phyloP scores from a whole-genome alignment of 2,329 filamentous ascomycete genomes.

The Fusarium citri region DNA sequence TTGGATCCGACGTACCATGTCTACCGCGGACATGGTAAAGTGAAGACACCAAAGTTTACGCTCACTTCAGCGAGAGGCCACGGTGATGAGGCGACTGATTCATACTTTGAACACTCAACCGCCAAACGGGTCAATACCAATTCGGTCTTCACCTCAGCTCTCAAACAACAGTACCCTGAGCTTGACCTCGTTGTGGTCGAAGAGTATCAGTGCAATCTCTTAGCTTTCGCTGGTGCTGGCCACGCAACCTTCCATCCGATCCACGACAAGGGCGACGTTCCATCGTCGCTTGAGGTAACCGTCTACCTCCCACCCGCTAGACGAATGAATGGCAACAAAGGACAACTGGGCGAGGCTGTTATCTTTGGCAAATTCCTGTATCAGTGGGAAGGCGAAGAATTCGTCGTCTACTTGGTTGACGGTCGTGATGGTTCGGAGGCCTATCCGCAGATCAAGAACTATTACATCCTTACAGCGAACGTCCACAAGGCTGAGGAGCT shows the following conservation, averaged over 20 bases:
- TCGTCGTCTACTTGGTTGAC: not conserved
- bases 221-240: not conserved
- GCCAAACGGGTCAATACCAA: constrained; percentile 5
- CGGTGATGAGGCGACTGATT: not conserved
- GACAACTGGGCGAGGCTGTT: not conserved
- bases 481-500: constrained; percentile 3
- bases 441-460: not conserved
- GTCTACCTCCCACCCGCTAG: not conserved
- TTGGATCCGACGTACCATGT: not conserved
- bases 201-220: not conserved
- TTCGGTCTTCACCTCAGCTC: not conserved
- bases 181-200: not conserved
- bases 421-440: not conserved
- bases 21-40: not conserved
- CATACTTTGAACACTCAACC: not conserved
- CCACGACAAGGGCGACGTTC: not conserved
- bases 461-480: not conserved
- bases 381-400: not conserved
- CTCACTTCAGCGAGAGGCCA: not conserved
- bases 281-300: not conserved
- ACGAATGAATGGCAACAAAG: constrained; percentile 4
- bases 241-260: not conserved
- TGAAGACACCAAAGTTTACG: not conserved
- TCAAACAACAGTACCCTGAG: not conserved
- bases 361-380: constrained; percentile 11